Percentiles rank a stretch among this genome's conserved stretches.
Evolutionary conservation across 352 stramenopile species (phyloP).

Genomic region (Thalassiosira exigua): DNA sequence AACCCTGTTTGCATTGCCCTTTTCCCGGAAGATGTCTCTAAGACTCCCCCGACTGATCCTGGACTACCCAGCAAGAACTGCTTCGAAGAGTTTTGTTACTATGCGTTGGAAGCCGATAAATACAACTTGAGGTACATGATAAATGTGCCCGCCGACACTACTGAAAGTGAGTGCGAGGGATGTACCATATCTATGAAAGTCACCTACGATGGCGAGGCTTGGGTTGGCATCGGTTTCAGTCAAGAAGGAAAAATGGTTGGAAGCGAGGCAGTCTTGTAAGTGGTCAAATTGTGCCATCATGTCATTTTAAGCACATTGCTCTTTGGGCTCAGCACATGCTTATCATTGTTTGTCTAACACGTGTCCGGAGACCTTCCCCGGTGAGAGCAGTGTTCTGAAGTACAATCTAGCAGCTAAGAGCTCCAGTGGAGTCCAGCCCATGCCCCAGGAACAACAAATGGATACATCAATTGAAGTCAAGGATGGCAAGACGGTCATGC

Average conservation of each 20-base stretch:
- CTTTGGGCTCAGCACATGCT: neutral
- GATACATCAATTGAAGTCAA: slow-evolving; percentile 1
- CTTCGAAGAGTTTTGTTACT: neutral
- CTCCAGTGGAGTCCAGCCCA: neutral
- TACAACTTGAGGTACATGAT: slow-evolving; percentile 12
- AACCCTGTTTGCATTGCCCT: no score
- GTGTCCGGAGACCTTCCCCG: neutral
- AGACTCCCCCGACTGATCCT: no score
- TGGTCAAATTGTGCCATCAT: neutral
- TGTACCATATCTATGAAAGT: slow-evolving; percentile 27
- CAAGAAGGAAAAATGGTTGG: slow-evolving; percentile 59
- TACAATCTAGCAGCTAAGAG: neutral
- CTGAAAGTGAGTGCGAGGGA: slow-evolving; percentile 4
- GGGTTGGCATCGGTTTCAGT: slow-evolving; percentile 50
- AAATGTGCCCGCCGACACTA: slow-evolving; percentile 18
- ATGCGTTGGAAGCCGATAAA: neutral
- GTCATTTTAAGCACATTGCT: neutral
- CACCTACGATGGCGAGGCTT: slow-evolving; percentile 45
- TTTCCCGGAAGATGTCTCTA: no score
- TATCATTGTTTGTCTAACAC: neutral
- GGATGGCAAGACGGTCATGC: slow-evolving; percentile 4
- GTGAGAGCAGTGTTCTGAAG: neutral
- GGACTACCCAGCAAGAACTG: neutral
- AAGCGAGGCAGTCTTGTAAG: slow-evolving; percentile 51
- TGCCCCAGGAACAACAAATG: neutral